Conservation (phyloP, 257 asterid genomes). For the Buddleja alternifolia region DNA sequence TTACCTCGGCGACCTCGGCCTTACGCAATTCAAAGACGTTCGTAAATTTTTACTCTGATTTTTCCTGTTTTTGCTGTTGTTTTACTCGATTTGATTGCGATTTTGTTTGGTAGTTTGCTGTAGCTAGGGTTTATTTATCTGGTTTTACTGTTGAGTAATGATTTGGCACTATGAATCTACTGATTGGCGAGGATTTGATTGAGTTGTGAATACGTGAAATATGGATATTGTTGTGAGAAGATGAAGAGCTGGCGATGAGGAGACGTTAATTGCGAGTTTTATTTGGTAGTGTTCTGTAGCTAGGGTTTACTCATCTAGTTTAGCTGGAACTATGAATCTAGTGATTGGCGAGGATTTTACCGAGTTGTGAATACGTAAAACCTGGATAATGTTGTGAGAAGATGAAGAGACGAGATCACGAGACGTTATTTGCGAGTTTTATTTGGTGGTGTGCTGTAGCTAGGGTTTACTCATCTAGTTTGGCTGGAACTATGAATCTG, state of each 20-base stretch:
- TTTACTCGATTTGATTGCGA: slow-evolving; percentile 25
- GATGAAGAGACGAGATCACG: slow-evolving; percentile 17
- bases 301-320: slow-evolving; percentile 23
- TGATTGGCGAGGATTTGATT: slow-evolving; percentile 4
- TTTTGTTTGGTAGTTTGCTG: slow-evolving; percentile 24
- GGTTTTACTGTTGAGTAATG: neutral
- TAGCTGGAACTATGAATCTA: neutral
- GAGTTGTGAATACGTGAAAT: neutral
- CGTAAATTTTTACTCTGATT: slow-evolving; percentile 11
- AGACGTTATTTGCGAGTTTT: slow-evolving; percentile 6
- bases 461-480: slow-evolving; percentile 23
- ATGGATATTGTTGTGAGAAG: slow-evolving; percentile 11
- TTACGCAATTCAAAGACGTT: slow-evolving; percentile 88
- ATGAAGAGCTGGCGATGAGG: neutral
- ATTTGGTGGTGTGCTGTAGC: slow-evolving; percentile 12
- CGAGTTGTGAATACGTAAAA: neutral
- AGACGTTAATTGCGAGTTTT: slow-evolving; percentile 6
- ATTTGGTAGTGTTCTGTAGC: slow-evolving; percentile 12
- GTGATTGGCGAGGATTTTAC: slow-evolving; percentile 1
- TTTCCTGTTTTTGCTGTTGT: neutral
- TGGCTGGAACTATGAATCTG: neutral
- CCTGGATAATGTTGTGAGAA: neutral
- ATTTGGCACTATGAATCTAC: neutral
- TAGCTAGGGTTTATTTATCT: slow-evolving; percentile 31
- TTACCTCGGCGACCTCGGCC: slow-evolving; percentile 89